These are phyloP conservation scores for Candida rishiriensis DNA, from an alignment of 805 yeast species.

Conservation along the genomic window DNA sequence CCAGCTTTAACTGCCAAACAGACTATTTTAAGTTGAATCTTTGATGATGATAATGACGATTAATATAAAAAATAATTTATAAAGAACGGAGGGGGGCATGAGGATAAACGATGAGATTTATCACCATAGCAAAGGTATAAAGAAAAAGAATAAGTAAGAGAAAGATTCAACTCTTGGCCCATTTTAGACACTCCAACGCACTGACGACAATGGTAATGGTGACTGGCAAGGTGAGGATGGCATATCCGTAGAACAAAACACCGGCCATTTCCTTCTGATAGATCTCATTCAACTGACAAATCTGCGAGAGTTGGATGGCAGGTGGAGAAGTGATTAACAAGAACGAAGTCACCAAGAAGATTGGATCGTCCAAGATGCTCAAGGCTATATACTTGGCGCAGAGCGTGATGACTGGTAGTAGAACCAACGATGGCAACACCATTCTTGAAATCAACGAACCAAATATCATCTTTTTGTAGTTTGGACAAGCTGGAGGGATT, in stretches of 20 bases:
- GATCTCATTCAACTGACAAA: slow-evolving; percentile 69
- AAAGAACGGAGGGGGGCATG: too few relatives aligned
- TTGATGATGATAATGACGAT: too few relatives aligned
- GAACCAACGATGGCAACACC: slow-evolving; percentile 67
- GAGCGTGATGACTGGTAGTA: slow-evolving; percentile 62
- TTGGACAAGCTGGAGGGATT: slow-evolving; percentile 59
- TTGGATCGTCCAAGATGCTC: slow-evolving; percentile 76
- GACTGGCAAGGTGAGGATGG: slow-evolving; percentile 67
- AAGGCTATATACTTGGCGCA: slow-evolving; percentile 60
- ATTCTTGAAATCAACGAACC: slow-evolving; percentile 73
- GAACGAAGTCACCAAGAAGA: slow-evolving; percentile 71
- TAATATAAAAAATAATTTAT: too few relatives aligned
- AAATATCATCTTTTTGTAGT: slow-evolving; percentile 57
- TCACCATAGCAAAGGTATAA: too few relatives aligned
- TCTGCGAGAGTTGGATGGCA: slow-evolving; percentile 78
- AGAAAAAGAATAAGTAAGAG: too few relatives aligned
- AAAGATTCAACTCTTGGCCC: slow-evolving; percentile 25
- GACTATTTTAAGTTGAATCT: too few relatives aligned
- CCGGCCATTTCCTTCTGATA: slow-evolving; percentile 83
- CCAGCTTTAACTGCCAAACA: too few relatives aligned
- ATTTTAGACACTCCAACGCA: slow-evolving; percentile 49
- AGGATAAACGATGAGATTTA: too few relatives aligned
- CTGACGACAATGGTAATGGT: slow-evolving; percentile 69
- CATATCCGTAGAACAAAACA: slow-evolving; percentile 79
- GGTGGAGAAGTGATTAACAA: slow-evolving; percentile 77